A percentile compares a stretch with the other conserved stretches of the same genome.
Conservation (phyloP, 1,139 yeast genomes). For the Yamadazyma mexicana region DNA sequence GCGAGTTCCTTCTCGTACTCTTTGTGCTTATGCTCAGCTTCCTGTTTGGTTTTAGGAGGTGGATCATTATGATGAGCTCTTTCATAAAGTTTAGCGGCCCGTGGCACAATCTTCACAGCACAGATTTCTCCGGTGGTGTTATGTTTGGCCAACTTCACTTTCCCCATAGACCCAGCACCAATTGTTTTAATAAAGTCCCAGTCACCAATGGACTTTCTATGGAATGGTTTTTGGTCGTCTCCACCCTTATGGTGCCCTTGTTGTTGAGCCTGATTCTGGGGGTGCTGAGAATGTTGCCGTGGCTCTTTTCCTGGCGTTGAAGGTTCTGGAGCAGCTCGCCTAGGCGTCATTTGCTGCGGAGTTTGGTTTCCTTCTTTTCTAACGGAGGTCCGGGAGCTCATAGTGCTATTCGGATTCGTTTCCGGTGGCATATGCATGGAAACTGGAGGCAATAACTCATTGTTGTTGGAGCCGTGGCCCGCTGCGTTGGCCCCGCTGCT, state of each 20-base stretch:
- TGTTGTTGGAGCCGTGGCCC: not conserved
- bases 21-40: conserved; percentile 61
- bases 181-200: conserved; percentile 96
- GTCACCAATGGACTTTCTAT: conserved; percentile 89
- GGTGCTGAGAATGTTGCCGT: conserved; percentile 2
- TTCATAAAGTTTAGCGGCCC: conserved; percentile 75
- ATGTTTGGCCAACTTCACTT: conserved; percentile 91
- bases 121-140: conserved; percentile 79
- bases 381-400: conserved; percentile 11
- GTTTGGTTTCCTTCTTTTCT: not conserved
- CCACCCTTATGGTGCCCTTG: conserved; percentile 17
- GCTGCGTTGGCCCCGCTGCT: conserved; percentile 4
- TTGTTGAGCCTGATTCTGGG: conserved; percentile 1
- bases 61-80: conserved; percentile 76
- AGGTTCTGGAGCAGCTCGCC: not conserved
- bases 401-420: conserved; percentile 14
- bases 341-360: not conserved
- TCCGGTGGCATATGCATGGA: conserved; percentile 18
- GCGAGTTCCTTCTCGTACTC: conserved; percentile 86
- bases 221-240: conserved; percentile 52
- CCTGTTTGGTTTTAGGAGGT: conserved; percentile 58
- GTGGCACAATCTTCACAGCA: conserved; percentile 80
- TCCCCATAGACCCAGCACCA: conserved; percentile 99
- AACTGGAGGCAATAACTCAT: conserved; percentile 26
- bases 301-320: conserved; percentile 3